A percentile compares a stretch with the other conserved stretches of the same genome.
phyloP scores from a whole-genome alignment of 768 basidiomycete genomes.

The Porphyrellus cyaneotinctus region DNA sequence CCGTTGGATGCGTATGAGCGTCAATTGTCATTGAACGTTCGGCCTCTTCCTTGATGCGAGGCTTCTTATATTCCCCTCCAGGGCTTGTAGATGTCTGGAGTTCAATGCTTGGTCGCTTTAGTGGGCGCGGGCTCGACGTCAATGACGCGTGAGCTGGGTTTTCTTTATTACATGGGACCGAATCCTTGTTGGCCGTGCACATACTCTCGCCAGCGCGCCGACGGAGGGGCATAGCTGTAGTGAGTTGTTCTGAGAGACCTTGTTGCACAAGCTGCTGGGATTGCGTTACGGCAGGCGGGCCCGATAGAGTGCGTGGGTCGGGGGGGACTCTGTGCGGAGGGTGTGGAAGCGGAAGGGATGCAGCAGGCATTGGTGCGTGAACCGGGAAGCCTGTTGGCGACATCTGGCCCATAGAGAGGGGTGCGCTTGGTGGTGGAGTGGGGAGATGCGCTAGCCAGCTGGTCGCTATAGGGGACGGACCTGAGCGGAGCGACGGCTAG shows the following conservation, averaged over 20 bases:
- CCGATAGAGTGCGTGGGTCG: conserved; percentile 5
- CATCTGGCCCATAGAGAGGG: conserved; percentile 5
- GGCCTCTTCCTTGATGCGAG: conserved; percentile 13
- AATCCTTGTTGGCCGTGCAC: not conserved
- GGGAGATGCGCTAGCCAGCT: conserved; percentile 19
- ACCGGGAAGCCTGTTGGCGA: conserved; percentile 10
- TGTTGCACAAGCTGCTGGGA: not conserved
- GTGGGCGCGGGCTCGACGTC: conserved; percentile 1
- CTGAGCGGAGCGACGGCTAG: conserved; percentile 12
- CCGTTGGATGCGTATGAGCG: not conserved
- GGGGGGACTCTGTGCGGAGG: not conserved
- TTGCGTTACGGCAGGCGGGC: conserved; percentile 1
- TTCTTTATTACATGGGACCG: not conserved
- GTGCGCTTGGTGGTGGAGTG: conserved; percentile 18
- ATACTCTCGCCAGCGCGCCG: not conserved
- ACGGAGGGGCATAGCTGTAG: not conserved
- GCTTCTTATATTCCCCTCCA: conserved; percentile 17
- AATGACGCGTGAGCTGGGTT: not conserved
- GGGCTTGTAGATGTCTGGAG: conserved; percentile 2
- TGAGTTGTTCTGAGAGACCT: conserved; percentile 1
- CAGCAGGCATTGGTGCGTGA: conserved; percentile 7
- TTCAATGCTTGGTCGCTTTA: conserved; percentile 19
- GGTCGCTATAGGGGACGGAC: conserved; percentile 8
- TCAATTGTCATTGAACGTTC: not conserved
- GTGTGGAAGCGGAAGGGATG: conserved; percentile 6